These are phyloP conservation scores for Rhizopogon vesiculosus DNA, from an alignment of 768 basidiomycete genomes.

Conservation along the genomic window DNA sequence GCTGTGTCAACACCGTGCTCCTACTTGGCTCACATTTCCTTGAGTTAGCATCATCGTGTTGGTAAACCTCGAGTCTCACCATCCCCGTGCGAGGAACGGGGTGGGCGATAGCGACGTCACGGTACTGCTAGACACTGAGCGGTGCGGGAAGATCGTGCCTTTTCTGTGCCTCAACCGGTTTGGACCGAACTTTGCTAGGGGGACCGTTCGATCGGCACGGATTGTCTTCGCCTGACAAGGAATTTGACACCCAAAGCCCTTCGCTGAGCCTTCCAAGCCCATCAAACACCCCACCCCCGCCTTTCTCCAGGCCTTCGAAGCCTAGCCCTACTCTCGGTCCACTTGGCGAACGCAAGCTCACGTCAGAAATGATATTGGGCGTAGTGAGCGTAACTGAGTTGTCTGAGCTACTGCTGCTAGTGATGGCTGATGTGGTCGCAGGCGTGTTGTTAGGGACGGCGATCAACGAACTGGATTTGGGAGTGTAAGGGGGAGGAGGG, in stretches of 20 bases:
- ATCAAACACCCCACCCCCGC: slow-evolving; percentile 21
- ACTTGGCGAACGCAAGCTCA: background rate
- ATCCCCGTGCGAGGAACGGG: slow-evolving; percentile 6
- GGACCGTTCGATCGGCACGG: background rate
- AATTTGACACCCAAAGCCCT: slow-evolving; percentile 14
- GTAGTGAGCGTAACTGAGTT: background rate
- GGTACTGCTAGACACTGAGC: background rate
- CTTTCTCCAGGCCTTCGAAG: slow-evolving; percentile 19
- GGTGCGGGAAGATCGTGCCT: slow-evolving; percentile 20
- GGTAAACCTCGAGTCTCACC: slow-evolving; percentile 8
- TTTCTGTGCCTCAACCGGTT: slow-evolving; percentile 11
- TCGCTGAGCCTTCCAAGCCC: slow-evolving; percentile 24
- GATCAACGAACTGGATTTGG: slow-evolving; percentile 6
- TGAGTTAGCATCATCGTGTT: slow-evolving; percentile 10
- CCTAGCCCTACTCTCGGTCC: slow-evolving; percentile 17
- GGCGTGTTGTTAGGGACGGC: slow-evolving; percentile 26
- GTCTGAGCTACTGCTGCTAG: background rate
- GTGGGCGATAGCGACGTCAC: slow-evolving; percentile 1
- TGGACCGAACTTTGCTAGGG: slow-evolving; percentile 3
- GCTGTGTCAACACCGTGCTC: slow-evolving; percentile 23
- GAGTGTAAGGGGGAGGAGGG: slow-evolving; percentile 20
- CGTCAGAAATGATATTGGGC: background rate
- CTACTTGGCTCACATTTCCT: slow-evolving; percentile 10
- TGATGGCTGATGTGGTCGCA: background rate
- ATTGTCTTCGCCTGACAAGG: background rate